Base-by-base conservation (phyloP, 176 grass and related monocot genomes). In the Chloris gayana region DNA sequence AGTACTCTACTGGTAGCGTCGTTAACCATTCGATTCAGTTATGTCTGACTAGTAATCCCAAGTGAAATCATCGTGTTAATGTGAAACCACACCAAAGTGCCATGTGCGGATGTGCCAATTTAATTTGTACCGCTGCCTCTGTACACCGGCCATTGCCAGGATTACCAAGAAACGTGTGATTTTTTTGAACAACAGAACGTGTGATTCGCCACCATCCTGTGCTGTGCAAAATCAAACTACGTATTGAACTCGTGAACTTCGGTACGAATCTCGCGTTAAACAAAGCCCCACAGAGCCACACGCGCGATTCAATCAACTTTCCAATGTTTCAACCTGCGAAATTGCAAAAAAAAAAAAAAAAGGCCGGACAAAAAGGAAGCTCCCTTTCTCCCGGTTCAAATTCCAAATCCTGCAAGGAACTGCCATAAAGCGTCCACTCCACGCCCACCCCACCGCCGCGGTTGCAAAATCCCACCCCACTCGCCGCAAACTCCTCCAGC, bases 321-420 rank as follows among this genome's bases (percentile, higher is more conserved):
- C 7, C 19, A 57, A 27, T 19, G 15, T 14, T 15, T 11, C 7
- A 13, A 70, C 24, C 31, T 21, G 21, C 15, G 29, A 61, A 42
- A 71, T 14, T 67, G 9, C 12, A 33, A 27, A 57, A 41, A 1
- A 29, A 11, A 35, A 25, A 45, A 22, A 14, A 14, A 34, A 2
- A 37, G 14, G 56, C 8, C 32, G 30, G 19, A 50, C 70, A 18
- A 54, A 69, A 89, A 82, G 14, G 22, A 72, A 5, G 2, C 25
- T 2, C 9, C 42, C 81, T 77, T 85, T 83, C 29, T 21, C 33
- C 37, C 81, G 46, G 85, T 85, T 73, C 29, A 83, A 69, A 86
- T 82, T 77, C 69, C 44, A 82, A 91, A 67, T 30, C 32, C 42
- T 10, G 25, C 38, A 12, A 50, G 27, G n/a, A 78, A 18, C 46